Evolutionary conservation across 768 basidiomycete genomes (phyloP).

Genomic region (Basidioascus undulatus): DNA sequence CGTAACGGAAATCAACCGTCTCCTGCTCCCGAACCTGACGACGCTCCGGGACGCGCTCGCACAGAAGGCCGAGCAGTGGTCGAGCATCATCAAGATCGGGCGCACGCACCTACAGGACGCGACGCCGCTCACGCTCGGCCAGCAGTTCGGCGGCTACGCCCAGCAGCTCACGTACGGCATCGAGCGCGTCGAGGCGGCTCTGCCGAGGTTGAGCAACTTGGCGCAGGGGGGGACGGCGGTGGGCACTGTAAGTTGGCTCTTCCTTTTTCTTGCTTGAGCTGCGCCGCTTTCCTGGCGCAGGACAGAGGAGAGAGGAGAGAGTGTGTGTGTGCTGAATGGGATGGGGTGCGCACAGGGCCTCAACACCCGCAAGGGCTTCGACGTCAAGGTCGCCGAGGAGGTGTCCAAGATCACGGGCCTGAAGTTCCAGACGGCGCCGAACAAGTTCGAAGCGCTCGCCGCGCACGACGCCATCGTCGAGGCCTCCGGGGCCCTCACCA

Average conservation of each 20-base stretch:
- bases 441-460: conserved; percentile 98
- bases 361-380: conserved; percentile 92
- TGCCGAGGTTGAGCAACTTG: conserved; percentile 66
- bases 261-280: neutral
- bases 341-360: conserved; percentile 65
- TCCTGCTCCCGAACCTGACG: conserved; percentile 60
- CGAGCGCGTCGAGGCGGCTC: conserved; percentile 47
- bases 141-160: conserved; percentile 97
- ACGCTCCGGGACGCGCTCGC: conserved; percentile 65
- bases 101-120: conserved; percentile 94
- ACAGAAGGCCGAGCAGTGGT: conserved; percentile 58
- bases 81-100: conserved; percentile 90
- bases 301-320: neutral
- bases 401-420: conserved; percentile 77
- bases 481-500: conserved; percentile 87
- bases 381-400: conserved; percentile 75
- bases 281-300: neutral
- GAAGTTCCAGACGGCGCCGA: conserved; percentile 85
- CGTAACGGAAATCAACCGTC: conserved; percentile 56
- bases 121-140: conserved; percentile 86
- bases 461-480: conserved; percentile 97
- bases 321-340: neutral
- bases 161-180: conserved; percentile 83
- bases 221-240: conserved; percentile 98
- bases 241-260: conserved; percentile 46